A percentile compares a stretch with the other conserved stretches of the same genome.
Evolutionary conservation across 208 protist species (phyloP).

Genomic region (Leishmania arabica): DNA sequence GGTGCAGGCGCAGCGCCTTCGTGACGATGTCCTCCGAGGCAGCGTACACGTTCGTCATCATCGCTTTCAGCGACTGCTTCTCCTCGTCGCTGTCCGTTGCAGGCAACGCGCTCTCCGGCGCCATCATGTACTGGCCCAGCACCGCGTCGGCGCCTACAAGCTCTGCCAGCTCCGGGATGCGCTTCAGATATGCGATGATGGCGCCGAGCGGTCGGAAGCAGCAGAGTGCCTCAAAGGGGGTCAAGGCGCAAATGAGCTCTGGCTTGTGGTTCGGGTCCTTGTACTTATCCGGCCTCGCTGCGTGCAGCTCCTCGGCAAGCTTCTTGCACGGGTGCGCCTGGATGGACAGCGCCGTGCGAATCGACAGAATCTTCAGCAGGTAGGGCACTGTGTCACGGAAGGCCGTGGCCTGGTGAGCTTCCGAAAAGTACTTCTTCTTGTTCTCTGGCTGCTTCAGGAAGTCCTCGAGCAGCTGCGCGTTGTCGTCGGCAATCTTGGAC

Average conservation of each 20-base stretch:
- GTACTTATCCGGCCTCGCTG: conserved; percentile 93
- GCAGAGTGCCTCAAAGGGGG: conserved; percentile 94
- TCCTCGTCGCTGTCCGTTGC: conserved; percentile 42
- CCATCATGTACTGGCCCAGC: conserved; percentile 26
- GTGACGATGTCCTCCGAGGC: conserved; percentile 41
- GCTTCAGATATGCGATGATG: conserved; percentile 79
- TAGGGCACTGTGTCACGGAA: conserved; percentile 92
- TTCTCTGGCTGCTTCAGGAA: conserved; percentile 54
- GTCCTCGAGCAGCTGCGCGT: conserved; percentile 54
- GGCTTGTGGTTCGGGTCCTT: conserved; percentile 99
- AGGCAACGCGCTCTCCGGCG: conserved; percentile 24
- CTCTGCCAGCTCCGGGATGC: conserved; percentile 49
- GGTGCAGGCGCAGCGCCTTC: conserved; percentile 55
- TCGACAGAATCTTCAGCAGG: conserved; percentile 97
- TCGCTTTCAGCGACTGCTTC: conserved; percentile 49
- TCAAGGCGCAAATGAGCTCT: conserved; percentile 95
- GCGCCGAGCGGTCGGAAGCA: conserved; percentile 93
- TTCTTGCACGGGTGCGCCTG: conserved; percentile 97
- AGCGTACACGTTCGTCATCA: conserved; percentile 76
- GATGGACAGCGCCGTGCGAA: conserved; percentile 96
- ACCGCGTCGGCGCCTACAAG: conserved; percentile 42
- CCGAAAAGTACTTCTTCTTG: conserved; percentile 57
- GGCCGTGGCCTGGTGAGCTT: conserved; percentile 35
- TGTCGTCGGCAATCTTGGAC: conserved; percentile 46
- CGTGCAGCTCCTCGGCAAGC: conserved; percentile 92